Evolutionary conservation across 2,329 filamentous ascomycete species (phyloP), one percentile per base, ranked within the genome.

Genomic region (Colletotrichum spaethianum): DNA sequence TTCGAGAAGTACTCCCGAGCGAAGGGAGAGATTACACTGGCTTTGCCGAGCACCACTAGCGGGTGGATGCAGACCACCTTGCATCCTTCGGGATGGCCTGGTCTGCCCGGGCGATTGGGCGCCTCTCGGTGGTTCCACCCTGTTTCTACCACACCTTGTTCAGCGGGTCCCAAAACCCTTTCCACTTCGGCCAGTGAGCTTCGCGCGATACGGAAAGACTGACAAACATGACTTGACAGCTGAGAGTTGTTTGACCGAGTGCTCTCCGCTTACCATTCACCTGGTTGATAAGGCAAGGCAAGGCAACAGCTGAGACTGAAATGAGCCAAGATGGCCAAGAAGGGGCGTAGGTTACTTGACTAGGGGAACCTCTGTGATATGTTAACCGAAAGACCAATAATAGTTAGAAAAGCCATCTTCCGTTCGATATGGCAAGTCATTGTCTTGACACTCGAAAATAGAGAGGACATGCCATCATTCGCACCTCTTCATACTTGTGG

Each of bases 1-100:
- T 69, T 72, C 40, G 65, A 46, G 69, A 69, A 63, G 31, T 48
- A 33, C 38, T 53, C 6, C 69, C 69, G 65, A 63, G 33, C 44
- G n/a, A 40, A 63, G 64, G 64, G 23, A 70, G 18, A 55, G 40
- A 67, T 20, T 42, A 26, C 46, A 67, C 61, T 63, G 7, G 52
- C n/a, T 31, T 63, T 33, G 36, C 38, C 20, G 42, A 20, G 52
- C 40, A 50, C 28, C 38, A 28, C 52, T 20, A 50, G 56, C 66
- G 52, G 40, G n/a, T 20, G 42, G 33, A 55, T 48, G 61, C 61
- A 65, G 61, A 44, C 36, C 28, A 38, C 33, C 61, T 59, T 48
- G 63, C 63, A 62, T 48, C 63, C 48, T 62, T 67, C 26, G 48
- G 57, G 31, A 56, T 26, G 63, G 31, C 38, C 63, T 55, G 42